phyloP scores from a whole-genome alignment of 495 filamentous ascomycete genomes.

The Cercophora samala region DNA sequence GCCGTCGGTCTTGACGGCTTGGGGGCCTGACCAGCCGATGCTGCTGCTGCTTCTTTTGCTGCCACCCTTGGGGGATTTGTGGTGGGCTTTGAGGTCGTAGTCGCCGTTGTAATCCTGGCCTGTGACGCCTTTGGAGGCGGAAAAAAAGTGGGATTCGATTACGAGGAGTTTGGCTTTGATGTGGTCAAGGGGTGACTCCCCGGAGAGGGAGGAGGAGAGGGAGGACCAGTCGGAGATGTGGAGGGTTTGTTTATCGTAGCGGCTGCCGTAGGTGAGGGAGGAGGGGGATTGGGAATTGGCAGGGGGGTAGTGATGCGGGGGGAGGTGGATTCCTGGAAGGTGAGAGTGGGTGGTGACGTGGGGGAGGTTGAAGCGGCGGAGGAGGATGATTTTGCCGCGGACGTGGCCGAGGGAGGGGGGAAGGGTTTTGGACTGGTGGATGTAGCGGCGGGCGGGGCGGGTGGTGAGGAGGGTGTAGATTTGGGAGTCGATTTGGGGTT shows the following conservation, averaged over 20 bases:
- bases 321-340: too few relatives aligned
- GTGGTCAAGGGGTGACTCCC: conserved; percentile 36
- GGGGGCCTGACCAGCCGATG: too few relatives aligned
- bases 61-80: too few relatives aligned
- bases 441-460: conserved; percentile 55
- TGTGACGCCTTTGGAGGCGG: background rate
- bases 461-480: conserved; percentile 68
- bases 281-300: too few relatives aligned
- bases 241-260: conserved; percentile 24
- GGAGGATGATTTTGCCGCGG: conserved; percentile 72
- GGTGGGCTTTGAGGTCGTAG: too few relatives aligned
- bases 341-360: conserved; percentile 53
- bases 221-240: conserved; percentile 60
- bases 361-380: conserved; percentile 68
- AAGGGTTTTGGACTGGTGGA: conserved; percentile 62
- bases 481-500: conserved; percentile 42
- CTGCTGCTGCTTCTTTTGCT: too few relatives aligned
- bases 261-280: too few relatives aligned
- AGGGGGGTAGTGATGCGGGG: too few relatives aligned
- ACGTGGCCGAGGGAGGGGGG: conserved; percentile 66
- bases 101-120: background rate
- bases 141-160: background rate
- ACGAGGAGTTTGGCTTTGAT: background rate
- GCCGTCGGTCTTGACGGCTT: too few relatives aligned
- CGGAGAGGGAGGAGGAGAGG: conserved; percentile 61